A percentile compares a stretch with the other conserved stretches of the same genome.
Conservation (phyloP, 1,284 basidiomycete genomes). For the Leccinum subrobustum region DNA sequence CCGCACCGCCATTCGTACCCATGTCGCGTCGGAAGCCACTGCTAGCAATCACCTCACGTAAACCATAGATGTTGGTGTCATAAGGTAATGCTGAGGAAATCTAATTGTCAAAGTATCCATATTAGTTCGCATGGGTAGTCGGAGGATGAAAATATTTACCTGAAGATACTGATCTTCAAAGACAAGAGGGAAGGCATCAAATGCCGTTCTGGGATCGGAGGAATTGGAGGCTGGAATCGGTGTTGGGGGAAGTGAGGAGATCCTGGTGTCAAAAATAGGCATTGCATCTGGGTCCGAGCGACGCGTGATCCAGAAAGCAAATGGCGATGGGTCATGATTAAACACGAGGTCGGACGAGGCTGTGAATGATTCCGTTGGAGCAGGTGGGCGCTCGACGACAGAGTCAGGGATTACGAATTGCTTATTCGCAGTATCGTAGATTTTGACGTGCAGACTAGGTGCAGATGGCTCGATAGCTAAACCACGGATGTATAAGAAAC, state of each 20-base stretch:
- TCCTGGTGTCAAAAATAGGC: conserved; percentile 75
- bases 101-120: conserved; percentile 34
- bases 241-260: conserved; percentile 51
- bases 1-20: conserved; percentile 47
- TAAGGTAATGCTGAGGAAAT: conserved; percentile 61
- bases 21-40: conserved; percentile 67
- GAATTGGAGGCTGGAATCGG: conserved; percentile 51
- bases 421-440: conserved; percentile 61
- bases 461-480: not conserved
- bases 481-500: conserved; percentile 23
- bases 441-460: conserved; percentile 70
- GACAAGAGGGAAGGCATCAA: conserved; percentile 64
- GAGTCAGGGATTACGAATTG: conserved; percentile 71
- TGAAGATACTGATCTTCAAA: conserved; percentile 76
- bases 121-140: not conserved
- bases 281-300: conserved; percentile 52
- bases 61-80: conserved; percentile 75
- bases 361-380: conserved; percentile 36
- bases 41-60: conserved; percentile 73
- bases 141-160: conserved; percentile 23
- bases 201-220: conserved; percentile 47
- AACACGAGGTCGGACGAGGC: conserved; percentile 59
- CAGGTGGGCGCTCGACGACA: conserved; percentile 49
- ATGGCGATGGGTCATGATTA: conserved; percentile 63
- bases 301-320: conserved; percentile 79